phyloP scores from a whole-genome alignment of 1,284 basidiomycete species.

The Fistulinella staudtii region DNA sequence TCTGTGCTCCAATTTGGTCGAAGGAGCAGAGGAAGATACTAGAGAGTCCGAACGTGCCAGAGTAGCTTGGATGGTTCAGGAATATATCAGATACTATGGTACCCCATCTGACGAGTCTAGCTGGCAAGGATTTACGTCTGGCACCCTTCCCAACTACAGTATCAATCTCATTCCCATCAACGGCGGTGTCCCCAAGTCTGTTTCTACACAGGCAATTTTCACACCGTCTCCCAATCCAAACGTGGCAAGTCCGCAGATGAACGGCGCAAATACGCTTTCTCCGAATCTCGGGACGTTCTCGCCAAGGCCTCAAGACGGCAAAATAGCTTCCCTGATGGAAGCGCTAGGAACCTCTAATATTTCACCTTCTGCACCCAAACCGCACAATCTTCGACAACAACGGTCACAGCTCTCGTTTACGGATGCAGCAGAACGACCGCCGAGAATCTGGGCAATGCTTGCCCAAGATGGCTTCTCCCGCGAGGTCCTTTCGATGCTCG shows the following conservation, averaged over 20 bases:
- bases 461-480: constrained; percentile 67
- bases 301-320: constrained; percentile 50
- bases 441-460: constrained; percentile 43
- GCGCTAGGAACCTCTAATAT: constrained; percentile 34
- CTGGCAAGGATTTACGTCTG: constrained; percentile 58
- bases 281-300: constrained; percentile 57
- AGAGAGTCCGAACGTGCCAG: constrained; percentile 42
- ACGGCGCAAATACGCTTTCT: constrained; percentile 22
- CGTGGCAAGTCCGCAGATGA: constrained; percentile 31
- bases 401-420: constrained; percentile 17
- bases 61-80: constrained; percentile 60
- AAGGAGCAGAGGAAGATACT: constrained; percentile 46
- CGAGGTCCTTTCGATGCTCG: constrained; percentile 56
- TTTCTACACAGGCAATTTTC: constrained; percentile 51
- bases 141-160: constrained; percentile 41
- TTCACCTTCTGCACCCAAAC: constrained; percentile 16
- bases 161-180: constrained; percentile 18
- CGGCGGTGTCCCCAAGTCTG: constrained; percentile 40
- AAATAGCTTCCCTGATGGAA: constrained; percentile 45
- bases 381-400: constrained; percentile 21
- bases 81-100: constrained; percentile 59
- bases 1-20: constrained; percentile 59
- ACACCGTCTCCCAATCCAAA: constrained; percentile 44
- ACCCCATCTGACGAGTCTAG: constrained; percentile 44
- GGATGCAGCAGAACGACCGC: constrained; percentile 22